Evolutionary conservation across 495 filamentous ascomycete genomes (phyloP), one percentile per base, ranked within the genome.

Genomic region (Xylaria telfairii): DNA sequence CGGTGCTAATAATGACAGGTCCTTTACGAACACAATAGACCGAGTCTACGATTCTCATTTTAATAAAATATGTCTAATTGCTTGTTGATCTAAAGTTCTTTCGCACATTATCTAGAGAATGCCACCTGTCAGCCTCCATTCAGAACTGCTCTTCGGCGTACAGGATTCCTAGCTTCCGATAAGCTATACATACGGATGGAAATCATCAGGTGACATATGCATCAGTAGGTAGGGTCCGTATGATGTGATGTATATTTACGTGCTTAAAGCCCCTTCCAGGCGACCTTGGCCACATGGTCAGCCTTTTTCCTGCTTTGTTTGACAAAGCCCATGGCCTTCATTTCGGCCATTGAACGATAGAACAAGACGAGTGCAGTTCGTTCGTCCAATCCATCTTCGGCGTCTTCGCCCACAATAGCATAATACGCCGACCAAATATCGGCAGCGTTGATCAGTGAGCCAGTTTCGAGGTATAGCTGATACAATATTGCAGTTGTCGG

Each of bases 401-500:
- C 83, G 6, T 91, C 91, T 10, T 88, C 88, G 41, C 90, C 90
- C 53, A 95, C 84, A 10, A 97, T 88, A 6, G 89, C 89, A 70
- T 89, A 87, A 78, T 97, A 98, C 1, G 96, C 93, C 28, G 91
- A 88, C 93, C 93, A 97, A 28, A 99, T 79, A 80, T 99, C 96
- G 53, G 90, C 90, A 7, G 92, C 89, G 77, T 99, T 99, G 74
- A 99, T 90, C 57, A 97, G 80, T 7, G 90, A 86, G 5, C 95
- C 95, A 0, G 94, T 92, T 81, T 98, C 95, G 21, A 95, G 87
- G 78, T 97, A 98, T 34, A 98, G 82, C 69, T 96, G 93, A 81
- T 97, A 99, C 69, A 98, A 74, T 21, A 97, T 91, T 2, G 94
- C 87, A 19, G 91, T 91, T 17, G 92, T 82, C 15, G 96, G 95